Evolutionary conservation across 2,329 filamentous ascomycete species (phyloP).

Genomic region (Ophiocordyceps camponoti-floridani): DNA sequence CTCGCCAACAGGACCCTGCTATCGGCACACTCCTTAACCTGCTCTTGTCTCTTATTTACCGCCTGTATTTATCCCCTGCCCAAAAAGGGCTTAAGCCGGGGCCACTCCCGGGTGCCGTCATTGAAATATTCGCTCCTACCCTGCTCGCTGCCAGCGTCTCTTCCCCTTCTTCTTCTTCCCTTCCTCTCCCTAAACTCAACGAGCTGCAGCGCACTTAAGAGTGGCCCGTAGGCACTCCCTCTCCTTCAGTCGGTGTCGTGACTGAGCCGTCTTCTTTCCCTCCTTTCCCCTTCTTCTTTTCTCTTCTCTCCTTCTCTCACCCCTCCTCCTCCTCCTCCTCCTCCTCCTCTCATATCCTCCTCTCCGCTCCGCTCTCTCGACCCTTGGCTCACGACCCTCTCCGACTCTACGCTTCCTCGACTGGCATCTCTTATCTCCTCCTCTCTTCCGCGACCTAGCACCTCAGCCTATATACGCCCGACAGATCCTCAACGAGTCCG

Average conservation of each 20-base stretch:
- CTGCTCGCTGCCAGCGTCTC: conserved; percentile 5
- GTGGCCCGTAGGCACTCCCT: conserved; percentile 15
- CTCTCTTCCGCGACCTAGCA: neutral
- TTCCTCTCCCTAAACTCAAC: conserved; percentile 27
- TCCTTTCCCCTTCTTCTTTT: conserved; percentile 4
- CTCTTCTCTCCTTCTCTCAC: conserved; percentile 7
- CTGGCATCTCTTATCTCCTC: conserved; percentile 1
- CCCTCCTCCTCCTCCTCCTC: conserved; percentile 1
- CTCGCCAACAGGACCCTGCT: neutral
- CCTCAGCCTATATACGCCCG: neutral
- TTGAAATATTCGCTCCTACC: conserved; percentile 23
- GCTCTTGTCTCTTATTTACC: neutral
- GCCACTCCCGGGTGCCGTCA: conserved; percentile 4
- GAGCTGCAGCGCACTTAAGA: conserved; percentile 22
- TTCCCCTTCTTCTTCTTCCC: conserved; percentile 9
- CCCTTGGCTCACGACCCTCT: neutral
- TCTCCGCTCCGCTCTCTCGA: neutral
- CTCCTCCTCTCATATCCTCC: conserved; percentile 1
- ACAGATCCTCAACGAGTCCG: neutral
- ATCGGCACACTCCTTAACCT: neutral
- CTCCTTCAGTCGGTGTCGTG: conserved; percentile 8
- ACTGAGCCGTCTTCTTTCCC: conserved; percentile 25
- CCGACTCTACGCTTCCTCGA: neutral
- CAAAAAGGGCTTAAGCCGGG: conserved; percentile 1
- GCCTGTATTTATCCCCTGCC: neutral